phyloP scores from a whole-genome alignment of 805 yeast genomes.

The Ogataea ramenticola region DNA sequence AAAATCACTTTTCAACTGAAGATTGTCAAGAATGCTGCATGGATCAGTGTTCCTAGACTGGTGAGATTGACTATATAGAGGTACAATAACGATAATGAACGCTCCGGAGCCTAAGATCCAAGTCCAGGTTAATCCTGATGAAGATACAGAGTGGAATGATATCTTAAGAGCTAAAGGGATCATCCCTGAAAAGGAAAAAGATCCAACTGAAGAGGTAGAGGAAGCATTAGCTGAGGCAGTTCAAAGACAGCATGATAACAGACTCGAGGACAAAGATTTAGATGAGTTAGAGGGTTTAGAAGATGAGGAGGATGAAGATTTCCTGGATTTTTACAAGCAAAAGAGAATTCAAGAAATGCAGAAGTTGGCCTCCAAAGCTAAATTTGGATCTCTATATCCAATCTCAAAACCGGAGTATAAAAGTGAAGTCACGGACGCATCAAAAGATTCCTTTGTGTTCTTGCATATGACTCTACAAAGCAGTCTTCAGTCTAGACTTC shows the following conservation, averaged over 20 bases:
- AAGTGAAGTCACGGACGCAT: conserved; percentile 77
- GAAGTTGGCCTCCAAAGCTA: conserved; percentile 44
- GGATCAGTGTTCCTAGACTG: no score
- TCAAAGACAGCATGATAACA: conserved; percentile 68
- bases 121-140: conserved; percentile 88
- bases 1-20: no score
- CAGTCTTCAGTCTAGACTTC: conserved; percentile 64
- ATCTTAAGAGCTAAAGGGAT: conserved; percentile 84
- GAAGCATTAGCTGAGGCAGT: conserved; percentile 83
- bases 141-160: conserved; percentile 99
- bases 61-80: no score
- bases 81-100: conserved; percentile 3
- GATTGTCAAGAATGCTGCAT: no score
- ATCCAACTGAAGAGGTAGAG: conserved; percentile 81
- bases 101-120: conserved; percentile 51
- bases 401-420: conserved; percentile 85
- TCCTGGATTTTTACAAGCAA: conserved; percentile 66
- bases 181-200: conserved; percentile 85
- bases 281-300: conserved; percentile 84
- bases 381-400: conserved; percentile 71
- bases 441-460: conserved; percentile 57
- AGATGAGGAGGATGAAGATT: conserved; percentile 91
- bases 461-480: conserved; percentile 70
- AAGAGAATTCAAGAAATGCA: conserved; percentile 73
- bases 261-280: conserved; percentile 68